Base-by-base conservation (phyloP, 2,329 filamentous ascomycete genomes). In the Xylaria sp. region DNA sequence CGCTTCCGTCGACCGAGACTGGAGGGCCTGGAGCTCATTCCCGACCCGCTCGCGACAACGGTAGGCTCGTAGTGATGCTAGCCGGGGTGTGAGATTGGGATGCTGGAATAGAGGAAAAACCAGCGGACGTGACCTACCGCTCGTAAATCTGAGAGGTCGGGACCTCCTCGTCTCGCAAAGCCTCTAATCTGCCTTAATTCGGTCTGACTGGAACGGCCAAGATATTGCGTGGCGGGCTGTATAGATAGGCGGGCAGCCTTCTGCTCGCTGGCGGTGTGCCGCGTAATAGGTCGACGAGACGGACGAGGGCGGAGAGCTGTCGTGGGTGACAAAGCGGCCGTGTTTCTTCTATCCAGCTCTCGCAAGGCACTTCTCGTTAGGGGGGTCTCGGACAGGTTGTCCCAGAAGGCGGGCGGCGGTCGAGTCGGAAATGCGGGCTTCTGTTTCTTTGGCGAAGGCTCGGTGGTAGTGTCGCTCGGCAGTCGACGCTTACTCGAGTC, bases 161-260 rank as follows among this genome's bases (percentile, higher is more conserved):
- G 59, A 29, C 62, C 62, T 27, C 66, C 62, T 9, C 27, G 13
- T 54, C 51, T 62, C 18, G 62, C 57, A 54, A 62, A 65, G 8
- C 35, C 10, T 44, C 27, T 37, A 12, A 55, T 55, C 9, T 13
- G 32, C 29, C 1, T 42, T 4, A 60, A 18, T 42, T 68, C 6
- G 16, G 9, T 18, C 18, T 16, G 29, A 16, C 40, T 57, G 12
- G n/a, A 57, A 37, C 50, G 25, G 54, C 16, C 48, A 18, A 66
- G 35, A 51, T 66, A 60, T 32, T 64, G 60, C 13, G 50, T 29
- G 6, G 55, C 54, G 29, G 55, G 21, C 32, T 25, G 55, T 50
- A 50, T 57, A 50, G 32, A 29, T 55, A 35, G 25, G 18, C 25
- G 42, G 18, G n/a, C 48, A 55, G 23, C 32, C 44, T 59, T 42